phyloP scores from a whole-genome alignment of 106 monocot species.

The Iris macrosiphon region DNA sequence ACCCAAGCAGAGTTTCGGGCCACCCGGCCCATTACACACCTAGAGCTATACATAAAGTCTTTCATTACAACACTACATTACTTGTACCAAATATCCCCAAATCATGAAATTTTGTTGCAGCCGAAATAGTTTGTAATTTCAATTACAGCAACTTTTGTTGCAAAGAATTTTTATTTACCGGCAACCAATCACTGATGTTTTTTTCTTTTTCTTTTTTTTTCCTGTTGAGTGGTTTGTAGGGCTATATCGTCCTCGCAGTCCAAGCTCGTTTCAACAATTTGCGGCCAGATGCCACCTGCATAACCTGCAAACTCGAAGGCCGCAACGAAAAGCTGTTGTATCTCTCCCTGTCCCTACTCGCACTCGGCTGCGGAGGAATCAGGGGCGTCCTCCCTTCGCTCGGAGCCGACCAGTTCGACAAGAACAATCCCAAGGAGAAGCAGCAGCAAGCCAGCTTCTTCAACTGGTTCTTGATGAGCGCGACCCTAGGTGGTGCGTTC shows the following conservation, averaged over 20 bases:
- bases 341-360: slow-evolving; percentile 19
- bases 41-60: too few species aligned
- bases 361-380: slow-evolving; percentile 38
- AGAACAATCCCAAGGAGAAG: slow-evolving; percentile 10
- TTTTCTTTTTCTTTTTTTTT: too few species aligned
- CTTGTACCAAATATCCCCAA: too few species aligned
- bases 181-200: too few species aligned
- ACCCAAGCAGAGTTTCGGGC: too few species aligned
- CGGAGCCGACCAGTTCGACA: slow-evolving; percentile 56
- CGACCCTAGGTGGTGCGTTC: slow-evolving; percentile 22
- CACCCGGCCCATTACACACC: too few species aligned
- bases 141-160: too few species aligned
- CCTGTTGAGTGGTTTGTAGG: too few species aligned
- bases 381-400: slow-evolving; percentile 26
- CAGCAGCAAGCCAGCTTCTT: slow-evolving; percentile 27
- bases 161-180: too few species aligned
- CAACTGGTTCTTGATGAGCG: slow-evolving; percentile 35
- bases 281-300: background rate
- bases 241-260: slow-evolving; percentile 17
- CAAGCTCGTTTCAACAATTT: slow-evolving; percentile 20
- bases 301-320: slow-evolving; percentile 1
- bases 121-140: too few species aligned
- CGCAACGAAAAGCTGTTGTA: slow-evolving; percentile 13
- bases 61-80: too few species aligned
- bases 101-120: too few species aligned